Evolutionary conservation across 2,329 filamentous ascomycete species (phyloP).

Genomic region (Trichoderma sp.): DNA sequence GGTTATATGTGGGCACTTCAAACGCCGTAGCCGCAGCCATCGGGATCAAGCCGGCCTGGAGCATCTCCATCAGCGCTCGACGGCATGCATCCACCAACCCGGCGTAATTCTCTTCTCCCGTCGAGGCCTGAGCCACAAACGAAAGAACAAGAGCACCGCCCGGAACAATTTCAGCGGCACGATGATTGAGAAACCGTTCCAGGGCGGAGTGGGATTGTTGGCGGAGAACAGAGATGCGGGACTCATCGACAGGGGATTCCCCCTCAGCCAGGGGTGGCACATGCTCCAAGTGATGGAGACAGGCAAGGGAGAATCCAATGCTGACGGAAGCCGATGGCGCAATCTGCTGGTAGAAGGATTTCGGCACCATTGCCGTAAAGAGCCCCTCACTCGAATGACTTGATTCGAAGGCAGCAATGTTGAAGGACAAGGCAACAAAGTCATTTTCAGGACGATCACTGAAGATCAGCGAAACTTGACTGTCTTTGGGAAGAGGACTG

Average conservation of each 20-base stretch:
- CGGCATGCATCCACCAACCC: background rate
- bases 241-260: background rate
- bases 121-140: background rate
- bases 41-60: background rate
- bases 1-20: constrained; percentile 1
- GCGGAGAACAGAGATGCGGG: background rate
- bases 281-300: background rate
- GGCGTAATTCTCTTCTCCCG: background rate
- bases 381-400: background rate
- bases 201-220: background rate
- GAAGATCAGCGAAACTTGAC: background rate
- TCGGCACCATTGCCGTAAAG: background rate
- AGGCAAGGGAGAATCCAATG: background rate
- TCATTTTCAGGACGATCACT: background rate
- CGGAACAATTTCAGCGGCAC: background rate
- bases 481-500: background rate
- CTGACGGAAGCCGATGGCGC: background rate
- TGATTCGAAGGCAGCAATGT: background rate
- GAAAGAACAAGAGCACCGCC: background rate
- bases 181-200: background rate
- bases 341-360: background rate
- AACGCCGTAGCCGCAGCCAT: background rate
- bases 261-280: background rate
- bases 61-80: background rate
- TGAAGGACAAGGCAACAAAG: background rate